Percentiles rank a stretch among this genome's conserved stretches.
Evolutionary conservation across 2,329 filamentous ascomycete genomes (phyloP).

Genomic region (Alternaria sp.): DNA sequence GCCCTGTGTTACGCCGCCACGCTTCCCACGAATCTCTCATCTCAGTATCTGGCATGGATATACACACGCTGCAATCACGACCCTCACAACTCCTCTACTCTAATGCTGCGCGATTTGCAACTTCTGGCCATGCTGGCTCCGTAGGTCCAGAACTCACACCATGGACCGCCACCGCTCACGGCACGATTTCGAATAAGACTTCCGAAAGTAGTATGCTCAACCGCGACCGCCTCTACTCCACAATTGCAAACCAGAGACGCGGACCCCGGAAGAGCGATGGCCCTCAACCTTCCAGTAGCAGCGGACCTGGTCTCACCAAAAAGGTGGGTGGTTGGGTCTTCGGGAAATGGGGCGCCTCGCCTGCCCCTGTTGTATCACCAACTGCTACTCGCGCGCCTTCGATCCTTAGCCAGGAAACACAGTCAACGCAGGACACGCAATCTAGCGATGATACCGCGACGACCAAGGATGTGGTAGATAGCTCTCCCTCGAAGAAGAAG

Average conservation of each 20-base stretch:
- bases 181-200: conserved; percentile 60
- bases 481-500: conserved; percentile 14
- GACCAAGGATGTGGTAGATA: conserved; percentile 4
- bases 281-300: conserved; percentile 28
- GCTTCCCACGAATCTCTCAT: conserved; percentile 88
- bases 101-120: conserved; percentile 61
- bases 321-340: conserved; percentile 72
- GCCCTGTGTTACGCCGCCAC: conserved; percentile 66
- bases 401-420: conserved; percentile 34
- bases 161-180: conserved; percentile 57
- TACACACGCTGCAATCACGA: conserved; percentile 78
- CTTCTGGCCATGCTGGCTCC: conserved; percentile 55
- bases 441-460: conserved; percentile 25
- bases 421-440: conserved; percentile 20
- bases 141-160: conserved; percentile 54
- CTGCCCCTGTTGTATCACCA: conserved; percentile 47
- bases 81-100: conserved; percentile 75
- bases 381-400: conserved; percentile 31
- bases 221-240: conserved; percentile 58
- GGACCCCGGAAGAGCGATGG: conserved; percentile 31
- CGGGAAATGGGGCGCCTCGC: conserved; percentile 68
- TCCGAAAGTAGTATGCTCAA: conserved; percentile 64
- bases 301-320: conserved; percentile 54
- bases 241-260: conserved; percentile 41
- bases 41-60: conserved; percentile 86